Base-by-base conservation (phyloP, 1,139 yeast species). In the Nadsonia starkeyi-henricii region DNA sequence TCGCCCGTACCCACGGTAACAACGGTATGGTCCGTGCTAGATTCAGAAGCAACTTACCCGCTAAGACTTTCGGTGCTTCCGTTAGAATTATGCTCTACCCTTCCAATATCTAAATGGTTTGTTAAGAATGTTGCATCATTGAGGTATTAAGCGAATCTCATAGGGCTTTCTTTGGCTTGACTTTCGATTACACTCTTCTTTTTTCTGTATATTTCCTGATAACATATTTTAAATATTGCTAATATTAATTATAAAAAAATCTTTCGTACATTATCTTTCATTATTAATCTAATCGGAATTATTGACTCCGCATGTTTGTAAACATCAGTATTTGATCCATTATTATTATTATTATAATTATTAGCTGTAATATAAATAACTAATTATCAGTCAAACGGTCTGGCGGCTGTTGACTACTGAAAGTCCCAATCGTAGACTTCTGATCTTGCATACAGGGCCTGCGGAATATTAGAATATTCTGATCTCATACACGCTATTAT, bases 31-130 rank as follows among this genome's bases (percentile, higher is more conserved):
- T 91, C 65, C 91, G 98, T 78, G 98, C 98, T 70, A 85, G 81
- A 78, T 91, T 91, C 93, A 89, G 85, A 78, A 82, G 85, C 77
- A 91, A 91, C 89, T 84, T 91, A 71, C 98, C 98, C 74, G 89
- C 98, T 67, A 88, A 89, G 85, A 86, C 97, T 65, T 88, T 91
- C 72, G 98, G 98, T 78, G 96, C 98, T 71, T 84, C 96, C 62
- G 97, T 91, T 73, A 86, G 98, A 81, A 82, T 91, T 79, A 88
- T 91, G 95, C 89, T 91, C 77, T 91, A 91, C 86, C 98, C 98
- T 77, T 91, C 97, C 66, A 89, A 84, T 94, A 91, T 91, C 83
- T 91, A 89, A 85, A 62, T 60, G 45, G 36, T 20, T 41, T 41
- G 20, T 33, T 33, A 33, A 33, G 39, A 33, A 13, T n/a, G 17